These are phyloP conservation scores for Posidonia australis DNA, from an alignment of 106 monocot genomes.

Conservation along the genomic window DNA sequence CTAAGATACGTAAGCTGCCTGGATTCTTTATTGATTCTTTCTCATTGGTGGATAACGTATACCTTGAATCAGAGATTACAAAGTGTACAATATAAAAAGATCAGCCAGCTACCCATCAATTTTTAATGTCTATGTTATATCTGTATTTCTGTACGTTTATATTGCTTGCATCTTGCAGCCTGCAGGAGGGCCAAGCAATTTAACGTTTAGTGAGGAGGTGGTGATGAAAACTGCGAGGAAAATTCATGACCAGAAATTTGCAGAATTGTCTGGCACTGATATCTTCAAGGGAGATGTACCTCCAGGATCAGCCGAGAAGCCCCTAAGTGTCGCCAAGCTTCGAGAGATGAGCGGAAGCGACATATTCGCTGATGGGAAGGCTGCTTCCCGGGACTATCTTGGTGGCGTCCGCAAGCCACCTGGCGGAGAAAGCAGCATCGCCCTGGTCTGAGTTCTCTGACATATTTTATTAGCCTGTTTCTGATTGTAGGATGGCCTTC, in stretches of 20 bases:
- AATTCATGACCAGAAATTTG: conserved; percentile 26
- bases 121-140: background rate
- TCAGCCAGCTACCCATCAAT: background rate
- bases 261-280: conserved; percentile 19
- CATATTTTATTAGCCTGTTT: background rate
- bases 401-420: conserved; percentile 29
- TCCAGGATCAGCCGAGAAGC: conserved; percentile 13
- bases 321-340: conserved; percentile 21
- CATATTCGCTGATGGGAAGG: conserved; percentile 25
- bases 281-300: conserved; percentile 11
- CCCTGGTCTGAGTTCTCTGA: conserved; percentile 10
- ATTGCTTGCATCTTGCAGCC: conserved; percentile 8
- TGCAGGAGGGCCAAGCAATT: conserved; percentile 19
- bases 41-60: too few species aligned
- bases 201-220: conserved; percentile 18
- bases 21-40: too few species aligned
- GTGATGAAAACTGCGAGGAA: conserved; percentile 28
- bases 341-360: conserved; percentile 25
- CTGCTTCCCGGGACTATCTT: conserved; percentile 14
- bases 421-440: conserved; percentile 26
- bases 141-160: background rate
- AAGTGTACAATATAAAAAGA: too few species aligned
- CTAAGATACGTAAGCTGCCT: too few species aligned
- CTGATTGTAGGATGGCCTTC: background rate
- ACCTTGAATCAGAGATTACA: too few species aligned